A percentile compares a stretch with the other conserved stretches of the same genome.
Conservation (phyloP, 2,329 filamentous ascomycete species). For the Dactylellina drechsleri region DNA sequence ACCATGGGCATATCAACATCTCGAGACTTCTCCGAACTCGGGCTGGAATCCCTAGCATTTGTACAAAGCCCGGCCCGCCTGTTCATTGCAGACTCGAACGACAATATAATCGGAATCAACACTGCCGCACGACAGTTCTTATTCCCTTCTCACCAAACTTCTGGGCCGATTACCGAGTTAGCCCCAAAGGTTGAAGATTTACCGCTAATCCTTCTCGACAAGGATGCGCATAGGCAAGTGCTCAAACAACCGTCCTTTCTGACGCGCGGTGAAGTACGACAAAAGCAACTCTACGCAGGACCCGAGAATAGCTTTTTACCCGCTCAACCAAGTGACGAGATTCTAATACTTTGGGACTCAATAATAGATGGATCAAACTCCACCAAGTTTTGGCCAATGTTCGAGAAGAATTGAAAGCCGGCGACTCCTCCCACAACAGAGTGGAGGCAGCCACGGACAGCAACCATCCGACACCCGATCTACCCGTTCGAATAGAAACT, state of each 20-base stretch:
- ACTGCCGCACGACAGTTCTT: slow-evolving; percentile 38
- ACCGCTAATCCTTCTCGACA: slow-evolving; percentile 35
- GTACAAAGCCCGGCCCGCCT: slow-evolving; percentile 39
- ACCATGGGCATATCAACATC: slow-evolving; percentile 32
- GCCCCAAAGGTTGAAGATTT: slow-evolving; percentile 33
- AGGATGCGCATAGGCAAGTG: slow-evolving; percentile 47
- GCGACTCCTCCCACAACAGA: slow-evolving; percentile 27
- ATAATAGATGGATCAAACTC: slow-evolving; percentile 44
- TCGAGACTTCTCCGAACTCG: slow-evolving; percentile 43
- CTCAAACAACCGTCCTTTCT: slow-evolving; percentile 2
- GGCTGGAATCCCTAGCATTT: slow-evolving; percentile 46
- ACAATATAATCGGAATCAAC: slow-evolving; percentile 40
- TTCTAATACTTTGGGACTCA: slow-evolving; percentile 31
- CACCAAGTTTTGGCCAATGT: slow-evolving; percentile 46
- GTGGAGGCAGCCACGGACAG: slow-evolving; percentile 33
- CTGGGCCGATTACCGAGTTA: slow-evolving; percentile 11
- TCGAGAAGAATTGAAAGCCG: slow-evolving; percentile 38
- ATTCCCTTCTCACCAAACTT: slow-evolving; percentile 25
- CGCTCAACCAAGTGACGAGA: too few species aligned
- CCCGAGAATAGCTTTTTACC: too few species aligned
- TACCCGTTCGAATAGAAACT: slow-evolving; percentile 43
- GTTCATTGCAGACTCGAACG: slow-evolving; percentile 36
- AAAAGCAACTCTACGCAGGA: not conserved
- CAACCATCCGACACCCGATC: slow-evolving; percentile 22
- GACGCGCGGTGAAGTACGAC: slow-evolving; percentile 17